Conservation (phyloP, 75 land plant species). For the Chamaecyparis obtusa region DNA sequence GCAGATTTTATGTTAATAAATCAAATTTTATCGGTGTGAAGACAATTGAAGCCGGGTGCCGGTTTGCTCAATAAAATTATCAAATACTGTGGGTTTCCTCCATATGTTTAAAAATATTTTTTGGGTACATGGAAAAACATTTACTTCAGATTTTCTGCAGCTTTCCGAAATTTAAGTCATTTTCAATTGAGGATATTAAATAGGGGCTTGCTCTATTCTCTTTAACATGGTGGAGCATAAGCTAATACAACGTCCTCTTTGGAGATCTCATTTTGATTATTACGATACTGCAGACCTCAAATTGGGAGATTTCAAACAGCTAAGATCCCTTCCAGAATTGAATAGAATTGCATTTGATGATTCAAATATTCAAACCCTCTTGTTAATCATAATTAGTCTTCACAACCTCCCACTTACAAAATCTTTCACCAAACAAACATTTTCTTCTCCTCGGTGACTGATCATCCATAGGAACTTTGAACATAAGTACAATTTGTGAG, state of each 20-base stretch:
- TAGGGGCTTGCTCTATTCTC: background rate
- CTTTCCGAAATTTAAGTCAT: no score
- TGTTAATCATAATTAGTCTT: background rate
- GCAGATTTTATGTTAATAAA: no score
- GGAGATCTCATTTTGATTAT: background rate
- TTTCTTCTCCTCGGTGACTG: background rate
- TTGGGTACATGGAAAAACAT: no score
- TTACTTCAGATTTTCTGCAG: no score
- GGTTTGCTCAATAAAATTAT: no score
- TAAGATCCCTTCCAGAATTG: background rate
- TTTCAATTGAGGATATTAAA: no score
- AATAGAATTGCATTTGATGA: no score
- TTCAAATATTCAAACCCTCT: background rate
- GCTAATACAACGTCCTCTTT: background rate
- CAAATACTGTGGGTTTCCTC: no score
- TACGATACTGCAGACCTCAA: background rate
- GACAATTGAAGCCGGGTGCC: no score
- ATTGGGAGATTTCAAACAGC: background rate
- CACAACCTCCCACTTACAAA: background rate
- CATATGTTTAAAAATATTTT: no score
- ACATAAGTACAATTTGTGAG: background rate
- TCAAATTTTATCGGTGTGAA: no score
- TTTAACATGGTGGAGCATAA: background rate
- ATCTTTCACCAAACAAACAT: background rate
- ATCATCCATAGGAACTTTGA: background rate